These are phyloP conservation scores for Piromyces finnis DNA, from an alignment of 192 early-diverging fungal species.

Conservation along the genomic window DNA sequence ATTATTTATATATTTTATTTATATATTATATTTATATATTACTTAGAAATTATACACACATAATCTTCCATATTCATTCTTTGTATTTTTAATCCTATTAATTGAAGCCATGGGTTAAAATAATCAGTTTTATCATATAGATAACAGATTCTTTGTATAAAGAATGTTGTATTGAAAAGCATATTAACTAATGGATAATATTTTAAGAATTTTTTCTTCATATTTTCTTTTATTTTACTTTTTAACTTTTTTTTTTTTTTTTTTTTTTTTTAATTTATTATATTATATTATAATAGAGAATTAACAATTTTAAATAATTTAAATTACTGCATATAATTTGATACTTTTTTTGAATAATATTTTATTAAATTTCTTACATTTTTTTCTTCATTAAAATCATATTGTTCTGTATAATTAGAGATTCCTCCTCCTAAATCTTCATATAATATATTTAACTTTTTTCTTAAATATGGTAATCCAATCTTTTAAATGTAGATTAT, in stretches of 20 bases:
- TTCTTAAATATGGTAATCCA: background rate
- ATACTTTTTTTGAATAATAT: no score
- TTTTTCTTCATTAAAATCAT: background rate
- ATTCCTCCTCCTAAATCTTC: background rate
- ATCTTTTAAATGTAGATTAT: background rate
- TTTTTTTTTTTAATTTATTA: no score
- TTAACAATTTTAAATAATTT: no score
- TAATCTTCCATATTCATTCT: conserved; percentile 70
- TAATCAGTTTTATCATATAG: conserved; percentile 69
- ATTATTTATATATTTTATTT: no score
- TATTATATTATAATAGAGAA: no score
- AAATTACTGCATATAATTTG: no score
- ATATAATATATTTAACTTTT: background rate
- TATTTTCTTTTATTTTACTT: background rate
- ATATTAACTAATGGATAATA: conserved; percentile 60
- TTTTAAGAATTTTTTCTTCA: conserved; percentile 21
- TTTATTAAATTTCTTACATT: background rate
- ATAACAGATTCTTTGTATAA: conserved; percentile 57
- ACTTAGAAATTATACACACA: conserved; percentile 21
- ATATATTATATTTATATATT: no score
- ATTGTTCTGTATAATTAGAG: background rate
- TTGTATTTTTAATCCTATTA: conserved; percentile 57
- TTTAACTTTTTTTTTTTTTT: no score
- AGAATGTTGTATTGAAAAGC: conserved; percentile 33
- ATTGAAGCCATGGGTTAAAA: conserved; percentile 64